A percentile compares a stretch with the other conserved stretches of the same genome.
These are phyloP conservation scores for Smittium culicis DNA, from an alignment of 371 early-diverging fungal species.

Conservation along the genomic window DNA sequence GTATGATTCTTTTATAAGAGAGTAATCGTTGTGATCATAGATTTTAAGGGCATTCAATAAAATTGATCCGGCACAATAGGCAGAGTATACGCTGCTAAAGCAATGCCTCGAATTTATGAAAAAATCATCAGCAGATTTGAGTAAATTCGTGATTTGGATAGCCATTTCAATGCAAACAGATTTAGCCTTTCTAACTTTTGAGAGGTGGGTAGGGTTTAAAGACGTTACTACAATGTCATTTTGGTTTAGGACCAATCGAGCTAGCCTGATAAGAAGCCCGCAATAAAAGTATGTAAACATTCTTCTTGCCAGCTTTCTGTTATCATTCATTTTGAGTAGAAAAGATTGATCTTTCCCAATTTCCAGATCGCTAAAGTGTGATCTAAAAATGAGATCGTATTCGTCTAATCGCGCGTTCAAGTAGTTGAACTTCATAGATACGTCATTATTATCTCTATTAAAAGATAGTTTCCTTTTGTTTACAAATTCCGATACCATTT, in stretches of 20 bases:
- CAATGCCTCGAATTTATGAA: background rate
- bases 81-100: background rate
- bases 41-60: conserved; percentile 1
- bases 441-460: background rate
- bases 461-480: background rate
- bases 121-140: background rate
- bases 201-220: background rate
- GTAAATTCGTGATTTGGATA: background rate
- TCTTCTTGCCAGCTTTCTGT: background rate
- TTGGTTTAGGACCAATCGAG: background rate
- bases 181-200: background rate
- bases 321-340: background rate
- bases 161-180: conserved; percentile 1
- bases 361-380: background rate
- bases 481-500: background rate
- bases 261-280: background rate
- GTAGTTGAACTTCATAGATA: background rate
- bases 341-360: background rate
- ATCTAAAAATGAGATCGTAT: background rate
- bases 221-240: background rate
- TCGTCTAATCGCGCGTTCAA: background rate
- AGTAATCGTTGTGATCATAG: background rate
- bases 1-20: background rate
- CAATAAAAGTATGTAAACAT: background rate
- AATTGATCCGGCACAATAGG: background rate